Base-by-base conservation (phyloP, 805 yeast genomes). In the Candida schatavii region DNA sequence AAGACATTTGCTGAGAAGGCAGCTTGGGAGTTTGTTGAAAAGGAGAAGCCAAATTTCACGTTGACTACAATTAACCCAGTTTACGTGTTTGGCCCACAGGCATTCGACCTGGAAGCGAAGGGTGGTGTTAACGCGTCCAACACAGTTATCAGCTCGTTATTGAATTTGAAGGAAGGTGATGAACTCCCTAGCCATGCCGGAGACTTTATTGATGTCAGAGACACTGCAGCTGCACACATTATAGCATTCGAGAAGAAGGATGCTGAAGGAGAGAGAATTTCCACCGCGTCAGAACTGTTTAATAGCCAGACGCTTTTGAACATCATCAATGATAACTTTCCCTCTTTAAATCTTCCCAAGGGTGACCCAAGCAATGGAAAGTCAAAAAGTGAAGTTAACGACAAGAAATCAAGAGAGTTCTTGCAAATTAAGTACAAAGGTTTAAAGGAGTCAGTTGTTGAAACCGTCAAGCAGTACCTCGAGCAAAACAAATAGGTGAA, bases 1-100 rank as follows among this genome's bases (percentile, higher is more conserved):
- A 80, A 80, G 58, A 77, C 74, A 31, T 71, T 74, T 46, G 84
- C 85, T 14, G 87, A 83, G 53, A 59, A 62, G 37, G 72, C 77
- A 1, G 85, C 83, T 3, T 80, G 87, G 83, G 71, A 76, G 4
- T 72, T 66, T 14, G 63, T 75, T 38, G 51, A 68, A 18, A 47
- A 57, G 22, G 59, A 62, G 31, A 57, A 56, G 36, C 62, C 70
- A 36, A 55, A 58, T 40, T 72, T 79, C 57, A 64, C 64, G 27
- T 50, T 79, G 38, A 62, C 72, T 29, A 66, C 43, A 10, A 46
- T 52, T 19, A 44, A 44, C 26, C 62, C 64, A 7, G 43, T 44
- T 17, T 57, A 40, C 40, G 61, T 57, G n/a, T n/a, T n/a, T n/a
- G n/a, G n/a, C n/a, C n/a, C n/a, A n/a, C n/a, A n/a, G n/a, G n/a